Evolutionary conservation across 2,329 filamentous ascomycete species (phyloP).

Genomic region (Shiraia bambusicola): DNA sequence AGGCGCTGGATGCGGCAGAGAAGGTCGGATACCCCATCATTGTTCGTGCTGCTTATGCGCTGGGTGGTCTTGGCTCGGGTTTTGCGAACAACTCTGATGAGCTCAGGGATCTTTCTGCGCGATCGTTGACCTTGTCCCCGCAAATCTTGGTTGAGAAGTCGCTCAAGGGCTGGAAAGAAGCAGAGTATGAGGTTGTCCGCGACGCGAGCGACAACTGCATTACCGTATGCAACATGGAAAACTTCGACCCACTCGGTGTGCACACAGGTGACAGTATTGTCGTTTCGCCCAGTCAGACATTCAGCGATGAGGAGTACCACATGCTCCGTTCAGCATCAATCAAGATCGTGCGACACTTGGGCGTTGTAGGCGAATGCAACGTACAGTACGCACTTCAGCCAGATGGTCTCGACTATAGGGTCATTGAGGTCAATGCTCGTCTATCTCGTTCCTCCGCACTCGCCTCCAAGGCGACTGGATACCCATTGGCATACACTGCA

Average conservation of each 20-base stretch:
- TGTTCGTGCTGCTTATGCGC: constrained; percentile 92
- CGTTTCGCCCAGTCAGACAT: constrained; percentile 91
- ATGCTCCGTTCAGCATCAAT: constrained; percentile 97
- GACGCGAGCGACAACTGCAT: constrained; percentile 99
- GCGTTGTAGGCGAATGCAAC: constrained; percentile 97
- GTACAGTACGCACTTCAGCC: constrained; percentile 97
- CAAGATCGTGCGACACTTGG: constrained; percentile 96
- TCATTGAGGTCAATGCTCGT: constrained; percentile 98
- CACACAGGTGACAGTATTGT: constrained; percentile 99
- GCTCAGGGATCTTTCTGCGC: constrained; percentile 87
- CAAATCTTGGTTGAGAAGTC: constrained; percentile 99
- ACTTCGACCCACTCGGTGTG: constrained; percentile 96
- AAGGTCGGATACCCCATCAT: constrained; percentile 96
- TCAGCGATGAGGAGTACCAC: constrained; percentile 98
- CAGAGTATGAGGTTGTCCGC: constrained; percentile 97
- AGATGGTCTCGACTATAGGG: constrained; percentile 94
- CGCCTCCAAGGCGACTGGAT: constrained; percentile 96
- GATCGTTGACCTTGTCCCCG: constrained; percentile 87
- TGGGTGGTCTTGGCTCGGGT: constrained; percentile 93
- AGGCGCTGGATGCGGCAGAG: constrained; percentile 84
- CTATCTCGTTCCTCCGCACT: constrained; percentile 95
- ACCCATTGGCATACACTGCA: constrained; percentile 94
- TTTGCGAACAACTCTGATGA: constrained; percentile 95
- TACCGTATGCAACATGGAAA: constrained; percentile 98
- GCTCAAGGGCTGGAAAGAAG: constrained; percentile 98